Evolutionary conservation across 2,329 filamentous ascomycete genomes (phyloP).

Genomic region (Shiraia sp.): DNA sequence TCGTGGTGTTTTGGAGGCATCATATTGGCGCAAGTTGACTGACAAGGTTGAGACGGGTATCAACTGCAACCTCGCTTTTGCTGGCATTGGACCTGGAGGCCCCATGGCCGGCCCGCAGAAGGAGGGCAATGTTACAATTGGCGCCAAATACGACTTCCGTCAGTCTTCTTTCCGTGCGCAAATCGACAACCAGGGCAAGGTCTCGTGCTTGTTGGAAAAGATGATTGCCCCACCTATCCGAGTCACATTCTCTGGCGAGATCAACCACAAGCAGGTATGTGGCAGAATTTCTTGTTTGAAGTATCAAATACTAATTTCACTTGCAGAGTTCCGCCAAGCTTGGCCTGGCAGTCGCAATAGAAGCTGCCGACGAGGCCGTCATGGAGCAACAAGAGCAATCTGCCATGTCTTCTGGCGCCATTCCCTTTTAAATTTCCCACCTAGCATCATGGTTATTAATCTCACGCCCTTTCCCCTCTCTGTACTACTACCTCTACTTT

Average conservation of each 20-base stretch:
- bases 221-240: slow-evolving; percentile 89
- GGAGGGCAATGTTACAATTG: slow-evolving; percentile 88
- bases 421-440: slow-evolving; percentile 44
- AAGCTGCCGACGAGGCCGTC: slow-evolving; percentile 46
- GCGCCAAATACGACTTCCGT: slow-evolving; percentile 97
- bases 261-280: slow-evolving; percentile 93
- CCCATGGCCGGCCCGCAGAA: slow-evolving; percentile 73
- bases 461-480: slow-evolving; percentile 43
- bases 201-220: slow-evolving; percentile 93
- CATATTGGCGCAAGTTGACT: slow-evolving; percentile 90
- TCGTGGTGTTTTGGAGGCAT: slow-evolving; percentile 78
- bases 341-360: slow-evolving; percentile 80
- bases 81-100: slow-evolving; percentile 60
- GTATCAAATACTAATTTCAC: slow-evolving; percentile 24
- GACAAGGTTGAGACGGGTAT: slow-evolving; percentile 97
- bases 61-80: slow-evolving; percentile 87
- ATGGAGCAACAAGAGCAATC: slow-evolving; percentile 46
- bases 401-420: slow-evolving; percentile 33
- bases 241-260: slow-evolving; percentile 93
- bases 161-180: slow-evolving; percentile 94
- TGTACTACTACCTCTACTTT: slow-evolving; percentile 45
- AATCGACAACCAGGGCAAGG: slow-evolving; percentile 91
- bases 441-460: slow-evolving; percentile 34
- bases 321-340: slow-evolving; percentile 89
- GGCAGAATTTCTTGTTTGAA: neutral